Conservation (phyloP, 352 stramenopile genomes). For the Stephanocyclus meneghinianus region DNA sequence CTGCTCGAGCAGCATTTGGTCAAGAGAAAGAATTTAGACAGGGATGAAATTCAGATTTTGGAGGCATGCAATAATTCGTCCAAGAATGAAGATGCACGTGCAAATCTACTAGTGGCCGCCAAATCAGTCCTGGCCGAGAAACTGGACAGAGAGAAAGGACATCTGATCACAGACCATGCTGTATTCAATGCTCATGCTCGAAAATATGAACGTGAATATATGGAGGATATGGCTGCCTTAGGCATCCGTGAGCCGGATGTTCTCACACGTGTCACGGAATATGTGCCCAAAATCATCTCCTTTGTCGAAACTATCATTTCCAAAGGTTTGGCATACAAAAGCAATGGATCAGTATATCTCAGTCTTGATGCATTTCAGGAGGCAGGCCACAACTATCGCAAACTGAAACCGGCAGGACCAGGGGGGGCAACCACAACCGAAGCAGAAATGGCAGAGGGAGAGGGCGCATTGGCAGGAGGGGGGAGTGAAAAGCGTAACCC, state of each 20-base stretch:
- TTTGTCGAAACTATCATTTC: slow-evolving; percentile 94
- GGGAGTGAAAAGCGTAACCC: slow-evolving; percentile 88
- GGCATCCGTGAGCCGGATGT: slow-evolving; percentile 93
- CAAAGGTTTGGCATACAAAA: slow-evolving; percentile 96
- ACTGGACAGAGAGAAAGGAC: slow-evolving; percentile 73
- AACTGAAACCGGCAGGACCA: slow-evolving; percentile 90
- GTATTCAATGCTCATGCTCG: slow-evolving; percentile 80
- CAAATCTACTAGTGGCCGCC: slow-evolving; percentile 60
- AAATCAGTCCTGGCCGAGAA: slow-evolving; percentile 72
- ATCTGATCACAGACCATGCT: slow-evolving; percentile 73
- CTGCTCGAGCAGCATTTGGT: slow-evolving; percentile 73
- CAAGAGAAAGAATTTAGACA: slow-evolving; percentile 70
- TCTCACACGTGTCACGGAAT: slow-evolving; percentile 95
- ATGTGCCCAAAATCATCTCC: slow-evolving; percentile 94
- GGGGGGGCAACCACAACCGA: slow-evolving; percentile 84
- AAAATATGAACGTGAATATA: slow-evolving; percentile 93
- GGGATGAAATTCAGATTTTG: slow-evolving; percentile 51
- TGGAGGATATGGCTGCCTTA: slow-evolving; percentile 95
- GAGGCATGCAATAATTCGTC: slow-evolving; percentile 24
- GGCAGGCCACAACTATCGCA: slow-evolving; percentile 90
- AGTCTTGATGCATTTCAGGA: slow-evolving; percentile 87
- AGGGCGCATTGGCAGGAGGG: slow-evolving; percentile 84
- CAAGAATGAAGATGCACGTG: slow-evolving; percentile 36
- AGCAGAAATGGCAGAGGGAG: slow-evolving; percentile 90
- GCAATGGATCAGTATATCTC: slow-evolving; percentile 98